Percentiles rank a stretch among this genome's conserved stretches.
Evolutionary conservation across 495 filamentous ascomycete genomes (phyloP).

Genomic region (Hypoxylon subgilvum): DNA sequence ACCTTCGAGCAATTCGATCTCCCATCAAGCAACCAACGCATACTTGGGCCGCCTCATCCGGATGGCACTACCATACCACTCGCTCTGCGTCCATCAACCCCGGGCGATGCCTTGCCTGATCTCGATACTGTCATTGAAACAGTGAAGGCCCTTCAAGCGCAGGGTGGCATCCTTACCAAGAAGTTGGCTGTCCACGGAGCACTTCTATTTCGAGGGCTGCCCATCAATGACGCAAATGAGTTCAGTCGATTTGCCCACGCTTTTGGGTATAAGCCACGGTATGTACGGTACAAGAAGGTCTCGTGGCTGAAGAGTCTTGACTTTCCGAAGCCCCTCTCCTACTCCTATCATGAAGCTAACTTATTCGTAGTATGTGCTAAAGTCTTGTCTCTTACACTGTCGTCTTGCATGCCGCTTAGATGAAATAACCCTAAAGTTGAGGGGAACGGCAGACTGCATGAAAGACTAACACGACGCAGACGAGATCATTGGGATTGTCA

Average conservation of each 20-base stretch:
- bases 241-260: slow-evolving; percentile 62
- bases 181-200: slow-evolving; percentile 46
- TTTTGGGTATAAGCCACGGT: slow-evolving; percentile 58
- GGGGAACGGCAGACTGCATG: no score
- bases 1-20: slow-evolving; percentile 41
- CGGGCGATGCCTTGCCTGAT: slow-evolving; percentile 17
- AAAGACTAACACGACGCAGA: slow-evolving; percentile 30
- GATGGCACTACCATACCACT: slow-evolving; percentile 50
- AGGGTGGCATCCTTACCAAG: slow-evolving; percentile 39
- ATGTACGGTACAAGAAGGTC: neutral
- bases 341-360: slow-evolving; percentile 5
- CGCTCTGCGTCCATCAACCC: slow-evolving; percentile 45
- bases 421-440: neutral
- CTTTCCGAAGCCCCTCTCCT: no score
- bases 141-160: slow-evolving; percentile 33
- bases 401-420: no score
- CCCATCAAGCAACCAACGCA: slow-evolving; percentile 49
- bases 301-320: no score
- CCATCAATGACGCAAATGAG: slow-evolving; percentile 44
- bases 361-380: slow-evolving; percentile 9
- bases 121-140: slow-evolving; percentile 44
- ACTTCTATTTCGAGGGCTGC: slow-evolving; percentile 47
- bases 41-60: slow-evolving; percentile 48
- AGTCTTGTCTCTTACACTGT: neutral
- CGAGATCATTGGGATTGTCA: slow-evolving; percentile 63